Percentiles rank a stretch among this genome's conserved stretches.
Conservation (phyloP, 192 early-diverging fungal genomes). For the Gigaspora rosea region DNA sequence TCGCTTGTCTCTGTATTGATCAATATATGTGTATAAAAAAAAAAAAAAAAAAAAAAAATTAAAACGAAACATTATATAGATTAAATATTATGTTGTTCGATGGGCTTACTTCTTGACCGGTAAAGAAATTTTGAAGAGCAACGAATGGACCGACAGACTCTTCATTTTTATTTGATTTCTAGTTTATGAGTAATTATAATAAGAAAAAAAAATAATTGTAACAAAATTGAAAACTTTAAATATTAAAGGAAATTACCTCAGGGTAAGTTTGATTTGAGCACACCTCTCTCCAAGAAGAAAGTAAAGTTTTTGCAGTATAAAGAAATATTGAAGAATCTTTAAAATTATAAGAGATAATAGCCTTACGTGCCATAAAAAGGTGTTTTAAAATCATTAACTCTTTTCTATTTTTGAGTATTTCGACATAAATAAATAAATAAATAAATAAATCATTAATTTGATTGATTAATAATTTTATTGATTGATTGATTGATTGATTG, state of each 20-base stretch:
- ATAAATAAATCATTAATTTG: no score
- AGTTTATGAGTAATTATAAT: not conserved
- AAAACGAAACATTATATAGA: not conserved
- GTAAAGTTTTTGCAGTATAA: conserved; percentile 35
- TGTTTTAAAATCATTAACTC: conserved; percentile 39
- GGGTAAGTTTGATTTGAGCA: conserved; percentile 43
- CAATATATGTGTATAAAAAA: not conserved
- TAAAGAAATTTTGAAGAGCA: conserved; percentile 16
- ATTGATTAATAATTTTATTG: not conserved
- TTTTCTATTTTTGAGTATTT: conserved; percentile 1
- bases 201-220: not conserved
- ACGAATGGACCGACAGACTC: conserved; percentile 17
- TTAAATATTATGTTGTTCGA: not conserved
- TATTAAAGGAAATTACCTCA: conserved; percentile 31
- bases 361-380: conserved; percentile 36
- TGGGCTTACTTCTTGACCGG: not conserved
- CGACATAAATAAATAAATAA: no score
- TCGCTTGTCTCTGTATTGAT: conserved; percentile 13
- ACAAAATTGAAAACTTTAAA: not conserved
- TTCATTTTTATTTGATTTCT: conserved; percentile 33
- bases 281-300: conserved; percentile 41
- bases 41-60: not conserved
- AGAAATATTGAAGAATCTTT: conserved; percentile 43
- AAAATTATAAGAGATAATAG: conserved; percentile 44
- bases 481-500: not conserved